Base-by-base conservation (phyloP, 2,329 filamentous ascomycete species). In the Hypomyces rosellus region DNA sequence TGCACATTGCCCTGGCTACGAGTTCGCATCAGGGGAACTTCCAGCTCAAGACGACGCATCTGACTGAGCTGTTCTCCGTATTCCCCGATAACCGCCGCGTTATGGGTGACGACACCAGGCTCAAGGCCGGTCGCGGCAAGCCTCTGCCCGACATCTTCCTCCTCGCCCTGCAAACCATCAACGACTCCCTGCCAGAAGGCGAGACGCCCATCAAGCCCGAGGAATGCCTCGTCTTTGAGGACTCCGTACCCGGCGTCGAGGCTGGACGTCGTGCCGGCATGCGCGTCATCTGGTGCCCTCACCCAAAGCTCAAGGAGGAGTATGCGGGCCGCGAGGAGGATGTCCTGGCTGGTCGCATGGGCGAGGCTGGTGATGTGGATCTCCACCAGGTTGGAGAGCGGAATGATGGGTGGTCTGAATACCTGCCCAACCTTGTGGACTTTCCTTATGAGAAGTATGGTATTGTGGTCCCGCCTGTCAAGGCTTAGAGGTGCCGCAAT, bases 141-240 rank as follows among this genome's bases (percentile, higher is more conserved):
- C 93, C 93, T 0, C 78, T 92, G 33, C 93, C 92, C 0, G 92
- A 99, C 69, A 99, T 99, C 59, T 97, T 95, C 69, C 72, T 95
- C 8, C 75, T 97, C 1, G 92, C 93, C 0, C 74, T 99, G 49
- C 76, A 87, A 68, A 88, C 84, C 3, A 85, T 99, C 65, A 99
- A 99, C 69, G 80, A 81, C 40, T 81, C 82, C 14, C 74, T 95
- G 6, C 72, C 74, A 0, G 70, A 76, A 3, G 82, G 81, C 37
- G 83, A 86, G 46, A 72, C 77, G 56, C 72, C 79, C 52, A 85
- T 99, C 55, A 75, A 65, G 48, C 89, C 90, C 0, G 86, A 88
- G 58, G 92, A 97, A 69, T 97, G 93, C 65, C 75, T 99, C 14
- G 93, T 97, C 0, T 97, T 99, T 61, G 93, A 99, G 70, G 93